These are phyloP conservation scores for Mycena sanguinolenta DNA, from an alignment of 768 basidiomycete genomes.

Conservation along the genomic window DNA sequence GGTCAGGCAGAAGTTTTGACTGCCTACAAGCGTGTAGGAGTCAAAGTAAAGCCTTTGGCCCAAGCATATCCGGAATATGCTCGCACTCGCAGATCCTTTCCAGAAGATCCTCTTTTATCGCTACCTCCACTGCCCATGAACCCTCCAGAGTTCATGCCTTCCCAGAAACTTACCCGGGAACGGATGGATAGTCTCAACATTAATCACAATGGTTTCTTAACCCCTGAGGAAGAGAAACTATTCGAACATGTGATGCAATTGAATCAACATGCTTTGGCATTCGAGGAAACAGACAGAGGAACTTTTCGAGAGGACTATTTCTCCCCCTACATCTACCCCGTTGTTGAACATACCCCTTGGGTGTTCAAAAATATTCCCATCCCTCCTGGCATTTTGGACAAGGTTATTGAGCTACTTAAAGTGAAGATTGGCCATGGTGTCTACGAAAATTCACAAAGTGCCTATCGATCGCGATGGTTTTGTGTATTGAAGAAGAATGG, in stretches of 20 bases:
- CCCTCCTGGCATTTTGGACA: conserved; percentile 46
- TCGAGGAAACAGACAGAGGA: neutral
- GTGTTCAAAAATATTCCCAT: conserved; percentile 49
- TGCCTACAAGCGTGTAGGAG: neutral
- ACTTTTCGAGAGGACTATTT: neutral
- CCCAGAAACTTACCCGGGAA: neutral
- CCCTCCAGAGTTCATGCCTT: neutral
- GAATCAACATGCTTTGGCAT: conserved; percentile 1
- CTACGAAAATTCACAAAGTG: conserved; percentile 52
- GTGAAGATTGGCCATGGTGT: conserved; percentile 51
- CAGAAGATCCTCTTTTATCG: neutral
- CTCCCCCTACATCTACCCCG: conserved; percentile 46
- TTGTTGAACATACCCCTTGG: conserved; percentile 53
- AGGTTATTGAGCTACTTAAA: conserved; percentile 47
- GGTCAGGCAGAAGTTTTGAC: neutral
- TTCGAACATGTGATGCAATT: neutral
- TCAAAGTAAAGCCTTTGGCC: neutral
- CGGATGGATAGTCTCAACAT: neutral
- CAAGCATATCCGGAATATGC: neutral
- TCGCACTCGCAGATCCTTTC: neutral
- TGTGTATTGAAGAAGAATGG: conserved; percentile 52
- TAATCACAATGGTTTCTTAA: neutral
- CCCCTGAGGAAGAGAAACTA: neutral
- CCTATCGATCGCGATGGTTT: conserved; percentile 55
- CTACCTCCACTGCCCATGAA: neutral